These are phyloP conservation scores for Auricularia heimuer DNA, from an alignment of 768 basidiomycete species.

Conservation along the genomic window DNA sequence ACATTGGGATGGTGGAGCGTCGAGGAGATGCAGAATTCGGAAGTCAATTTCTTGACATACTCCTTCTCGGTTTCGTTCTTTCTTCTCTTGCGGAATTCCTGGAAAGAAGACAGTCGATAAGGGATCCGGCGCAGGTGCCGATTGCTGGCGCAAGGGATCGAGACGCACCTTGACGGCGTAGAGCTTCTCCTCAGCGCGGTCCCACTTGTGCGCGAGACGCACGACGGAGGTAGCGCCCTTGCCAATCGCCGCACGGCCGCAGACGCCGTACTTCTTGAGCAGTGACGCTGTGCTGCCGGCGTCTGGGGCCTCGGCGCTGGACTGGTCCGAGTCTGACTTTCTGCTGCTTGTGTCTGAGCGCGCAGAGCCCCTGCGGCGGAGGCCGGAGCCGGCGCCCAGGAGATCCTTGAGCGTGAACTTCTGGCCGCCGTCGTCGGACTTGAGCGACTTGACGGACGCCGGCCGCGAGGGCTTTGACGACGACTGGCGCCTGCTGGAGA, in stretches of 20 bases:
- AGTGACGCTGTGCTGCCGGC: constrained; percentile 49
- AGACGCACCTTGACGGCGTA: constrained; percentile 89
- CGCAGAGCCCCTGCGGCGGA: constrained; percentile 60
- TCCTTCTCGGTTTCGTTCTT: constrained; percentile 99
- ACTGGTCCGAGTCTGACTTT: constrained; percentile 61
- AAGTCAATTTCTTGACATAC: constrained; percentile 99
- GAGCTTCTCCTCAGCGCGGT: constrained; percentile 88
- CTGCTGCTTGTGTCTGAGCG: constrained; percentile 54
- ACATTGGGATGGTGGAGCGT: constrained; percentile 90
- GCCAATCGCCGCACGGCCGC: constrained; percentile 93
- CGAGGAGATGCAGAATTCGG: constrained; percentile 97
- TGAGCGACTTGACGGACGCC: constrained; percentile 39
- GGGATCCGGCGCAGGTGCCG: background rate
- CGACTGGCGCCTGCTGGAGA: constrained; percentile 13
- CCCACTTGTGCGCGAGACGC: constrained; percentile 96
- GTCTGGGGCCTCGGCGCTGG: constrained; percentile 18
- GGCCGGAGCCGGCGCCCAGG: constrained; percentile 62
- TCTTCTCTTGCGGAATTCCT: constrained; percentile 97
- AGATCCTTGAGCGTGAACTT: constrained; percentile 84
- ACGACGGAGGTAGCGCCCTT: constrained; percentile 99
- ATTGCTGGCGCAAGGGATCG: background rate
- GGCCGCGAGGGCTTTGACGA: constrained; percentile 22
- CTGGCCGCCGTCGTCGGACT: constrained; percentile 41
- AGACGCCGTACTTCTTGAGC: constrained; percentile 91
- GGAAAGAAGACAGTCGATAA: constrained; percentile 5